Conservation (phyloP, 441 rosid genomes). For the Sinapis alba region DNA sequence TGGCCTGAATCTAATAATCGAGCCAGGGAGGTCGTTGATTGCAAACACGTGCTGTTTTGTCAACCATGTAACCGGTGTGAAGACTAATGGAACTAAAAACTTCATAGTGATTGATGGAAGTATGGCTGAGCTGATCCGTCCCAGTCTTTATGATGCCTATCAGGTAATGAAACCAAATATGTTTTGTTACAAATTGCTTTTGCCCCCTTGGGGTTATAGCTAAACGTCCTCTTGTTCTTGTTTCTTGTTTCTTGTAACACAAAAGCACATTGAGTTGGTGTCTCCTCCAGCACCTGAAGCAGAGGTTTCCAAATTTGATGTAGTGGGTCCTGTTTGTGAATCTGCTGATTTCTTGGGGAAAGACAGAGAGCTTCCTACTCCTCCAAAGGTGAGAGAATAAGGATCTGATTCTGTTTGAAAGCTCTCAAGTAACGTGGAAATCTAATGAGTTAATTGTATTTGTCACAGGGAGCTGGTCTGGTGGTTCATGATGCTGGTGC, state of each 20-base stretch:
- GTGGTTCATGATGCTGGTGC: constrained; percentile 99
- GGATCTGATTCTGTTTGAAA: neutral
- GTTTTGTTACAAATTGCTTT: neutral
- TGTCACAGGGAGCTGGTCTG: constrained; percentile 80
- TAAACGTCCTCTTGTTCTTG: constrained; percentile 1
- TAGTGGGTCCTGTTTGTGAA: constrained; percentile 98
- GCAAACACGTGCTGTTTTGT: constrained; percentile 95
- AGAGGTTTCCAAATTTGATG: constrained; percentile 76
- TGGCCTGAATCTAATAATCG: constrained; percentile 81
- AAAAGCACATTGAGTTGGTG: constrained; percentile 90
- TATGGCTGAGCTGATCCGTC: constrained; percentile 99
- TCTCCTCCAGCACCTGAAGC: constrained; percentile 70
- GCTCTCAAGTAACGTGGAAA: neutral
- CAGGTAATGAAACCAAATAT: constrained; percentile 60
- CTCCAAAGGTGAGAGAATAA: constrained; percentile 54
- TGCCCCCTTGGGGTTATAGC: neutral
- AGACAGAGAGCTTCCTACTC: constrained; percentile 91
- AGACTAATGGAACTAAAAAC: constrained; percentile 92
- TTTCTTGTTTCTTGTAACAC: constrained; percentile 5
- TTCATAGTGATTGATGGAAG: constrained; percentile 95
- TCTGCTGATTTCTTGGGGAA: constrained; percentile 99
- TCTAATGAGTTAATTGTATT: constrained; percentile 17
- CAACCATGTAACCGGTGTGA: constrained; percentile 91
- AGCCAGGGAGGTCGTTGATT: constrained; percentile 96
- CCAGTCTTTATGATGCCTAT: constrained; percentile 96